Evolutionary conservation across 164 flowering plant genomes (phyloP), one percentile per base, ranked within the genome.

Genomic region (Kingdonia uniflora): DNA sequence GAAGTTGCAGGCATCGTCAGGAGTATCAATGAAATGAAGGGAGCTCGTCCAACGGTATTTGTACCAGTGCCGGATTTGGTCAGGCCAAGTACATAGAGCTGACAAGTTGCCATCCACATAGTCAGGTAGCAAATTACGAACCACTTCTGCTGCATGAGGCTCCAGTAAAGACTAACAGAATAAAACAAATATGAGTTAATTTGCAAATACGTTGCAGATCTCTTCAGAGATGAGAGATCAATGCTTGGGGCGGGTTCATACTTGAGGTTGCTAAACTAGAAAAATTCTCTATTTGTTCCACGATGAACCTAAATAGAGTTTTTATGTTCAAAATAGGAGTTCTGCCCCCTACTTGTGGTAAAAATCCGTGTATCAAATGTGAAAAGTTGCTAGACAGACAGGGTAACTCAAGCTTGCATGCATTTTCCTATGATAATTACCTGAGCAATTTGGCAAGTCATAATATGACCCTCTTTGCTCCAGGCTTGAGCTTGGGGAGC

Each of bases 401-500:
- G n/a, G n/a, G n/a, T n/a, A n/a, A n/a, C n/a, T n/a, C n/a, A n/a
- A n/a, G n/a, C n/a, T n/a, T n/a, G n/a, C n/a, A n/a, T n/a, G n/a
- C n/a, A n/a, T n/a, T n/a, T n/a, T n/a, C n/a, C n/a, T n/a, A n/a
- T n/a, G n/a, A n/a, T 20, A 3, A 10, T 54, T 74, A 87, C 98
- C 94, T 92, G 98, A 0, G 98, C 98, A 55, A 92, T 85, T 58
- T 61, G 74, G 73, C 98, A 92, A 7, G 95, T 87, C 80, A 87
- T 79, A 26, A 70, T 54, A 60, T 92, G 98, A 35, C 96, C 98
- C 67, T 92, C 98, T 69, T 87, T 92, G 84, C 98, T 87, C 98
- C 98, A 92, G 4, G 84, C 81, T 44, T 53, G 54, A 68, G 70
- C 82, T 3, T 62, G 56, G 0, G 80, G 73, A 15, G 46, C 48